Base-by-base conservation (phyloP, 1,139 yeast species). In the Yamadazyma taylorii region DNA sequence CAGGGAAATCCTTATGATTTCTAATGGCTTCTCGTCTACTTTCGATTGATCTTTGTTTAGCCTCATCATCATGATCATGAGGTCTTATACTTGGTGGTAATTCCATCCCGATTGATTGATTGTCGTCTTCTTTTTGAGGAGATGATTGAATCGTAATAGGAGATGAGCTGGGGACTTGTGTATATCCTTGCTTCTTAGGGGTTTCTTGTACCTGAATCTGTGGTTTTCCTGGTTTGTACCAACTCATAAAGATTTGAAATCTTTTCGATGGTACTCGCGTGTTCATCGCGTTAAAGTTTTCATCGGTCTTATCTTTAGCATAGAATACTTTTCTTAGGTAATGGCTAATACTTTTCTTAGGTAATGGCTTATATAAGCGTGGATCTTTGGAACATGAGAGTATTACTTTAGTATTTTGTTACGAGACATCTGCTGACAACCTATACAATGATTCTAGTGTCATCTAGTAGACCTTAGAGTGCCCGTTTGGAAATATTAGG, bases 1-100 rank as follows among this genome's bases (percentile, higher is more conserved):
- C 69, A 38, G 66, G 76, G 54, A 70, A 73, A 61, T 73, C 71
- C 41, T 62, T 58, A 48, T 71, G 75, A 33, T 60, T 60, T 48
- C 73, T 56, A 25, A 68, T 63, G 15, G 67, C 66, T 47, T 67
- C 68, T 38, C 74, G 49, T 40, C 66, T 62, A 30, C 59, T 56
- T 43, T 69, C 71, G 27, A 68, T 45, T 16, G 58, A 53, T 42
- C 54, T 50, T 38, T 60, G 57, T 35, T 56, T 59, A 16, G 53
- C 57, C 24, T 51, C 55, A 36, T 56, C 60, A 23, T 50, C 31
- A 27, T 27, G 14, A 3, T 10, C 7, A 27, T 27, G 19, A n/a
- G 14, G 10, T 7, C n/a, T 8, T 5, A 39, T 48, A 19, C 47
- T 46, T 6, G 53, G 51, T 14, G 52, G 51, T 11, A 33, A 30